phyloP scores from a whole-genome alignment of 2,329 filamentous ascomycete species.

The Plenodomus tracheiphilus region DNA sequence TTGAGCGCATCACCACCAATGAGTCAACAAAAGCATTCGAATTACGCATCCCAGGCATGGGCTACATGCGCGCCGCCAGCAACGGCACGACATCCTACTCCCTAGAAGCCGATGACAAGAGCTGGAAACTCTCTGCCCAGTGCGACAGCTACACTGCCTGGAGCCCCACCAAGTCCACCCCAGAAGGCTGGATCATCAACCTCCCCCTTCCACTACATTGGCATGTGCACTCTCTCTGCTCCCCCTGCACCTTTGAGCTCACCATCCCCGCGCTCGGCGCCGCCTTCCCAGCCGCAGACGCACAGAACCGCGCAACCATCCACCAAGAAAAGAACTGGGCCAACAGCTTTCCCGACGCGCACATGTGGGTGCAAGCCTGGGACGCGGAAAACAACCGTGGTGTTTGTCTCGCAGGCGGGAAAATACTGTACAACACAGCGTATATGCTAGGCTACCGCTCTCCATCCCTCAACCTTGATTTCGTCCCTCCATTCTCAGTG shows the following conservation, averaged over 20 bases:
- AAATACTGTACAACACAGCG: conserved; percentile 44
- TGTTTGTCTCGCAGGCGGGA: conserved; percentile 39
- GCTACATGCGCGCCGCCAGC: conserved; percentile 41
- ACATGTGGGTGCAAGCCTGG: conserved; percentile 43
- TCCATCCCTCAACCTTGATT: conserved; percentile 43
- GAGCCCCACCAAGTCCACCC: conserved; percentile 42
- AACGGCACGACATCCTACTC: conserved; percentile 46
- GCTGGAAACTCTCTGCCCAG: conserved; percentile 47
- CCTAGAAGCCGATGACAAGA: conserved; percentile 23
- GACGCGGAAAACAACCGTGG: conserved; percentile 19
- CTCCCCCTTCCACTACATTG: conserved; percentile 56
- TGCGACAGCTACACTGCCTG: conserved; percentile 46
- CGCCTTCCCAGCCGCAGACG: conserved; percentile 20
- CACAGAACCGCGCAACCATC: conserved; percentile 44
- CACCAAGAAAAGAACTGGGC: conserved; percentile 60
- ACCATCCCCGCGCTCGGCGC: conserved; percentile 37
- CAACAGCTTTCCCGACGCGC: conserved; percentile 49
- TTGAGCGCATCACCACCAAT: conserved; percentile 39
- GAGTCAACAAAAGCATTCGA: conserved; percentile 44
- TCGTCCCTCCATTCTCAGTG: conserved; percentile 51
- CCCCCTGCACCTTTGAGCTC: conserved; percentile 46
- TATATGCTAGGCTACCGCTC: conserved; percentile 53
- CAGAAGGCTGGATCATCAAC: conserved; percentile 51
- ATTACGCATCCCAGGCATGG: conserved; percentile 46
- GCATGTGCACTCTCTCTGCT: conserved; percentile 54